Percentiles rank a stretch among this genome's conserved stretches.
Conservation (phyloP, 257 asterid species). For the Plantago major region DNA sequence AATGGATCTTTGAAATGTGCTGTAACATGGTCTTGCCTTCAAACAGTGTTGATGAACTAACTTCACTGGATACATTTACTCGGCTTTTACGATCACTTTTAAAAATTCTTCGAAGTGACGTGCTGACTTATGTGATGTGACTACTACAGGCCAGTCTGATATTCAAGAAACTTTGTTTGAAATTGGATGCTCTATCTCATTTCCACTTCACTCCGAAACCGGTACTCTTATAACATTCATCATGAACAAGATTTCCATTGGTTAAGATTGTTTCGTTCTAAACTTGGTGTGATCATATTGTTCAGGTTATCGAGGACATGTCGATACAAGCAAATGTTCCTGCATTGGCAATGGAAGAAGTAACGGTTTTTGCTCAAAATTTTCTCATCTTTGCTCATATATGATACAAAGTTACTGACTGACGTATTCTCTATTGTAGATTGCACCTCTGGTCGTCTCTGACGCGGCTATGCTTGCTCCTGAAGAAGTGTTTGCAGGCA, state of each 20-base stretch:
- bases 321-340: conserved; percentile 91
- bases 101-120: not conserved
- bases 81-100: not conserved
- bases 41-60: no score
- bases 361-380: conserved; percentile 18
- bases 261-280: conserved; percentile 6
- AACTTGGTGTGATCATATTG: conserved; percentile 16
- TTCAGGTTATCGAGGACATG: conserved; percentile 90
- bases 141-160: conserved; percentile 56
- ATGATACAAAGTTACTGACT: not conserved
- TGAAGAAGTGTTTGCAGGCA: conserved; percentile 86
- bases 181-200: conserved; percentile 95
- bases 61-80: not conserved
- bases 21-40: not conserved
- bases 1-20: not conserved
- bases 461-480: conserved; percentile 99
- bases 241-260: conserved; percentile 2
- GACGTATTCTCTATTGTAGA: conserved; percentile 37
- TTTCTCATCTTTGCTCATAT: not conserved
- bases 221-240: conserved; percentile 35
- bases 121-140: conserved; percentile 6
- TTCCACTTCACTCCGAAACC: conserved; percentile 98
- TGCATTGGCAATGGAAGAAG: conserved; percentile 99
- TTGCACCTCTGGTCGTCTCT: conserved; percentile 92
- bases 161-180: conserved; percentile 86